Conservation (phyloP, 2,329 filamentous ascomycete genomes). For the Fusarium subglutinans region DNA sequence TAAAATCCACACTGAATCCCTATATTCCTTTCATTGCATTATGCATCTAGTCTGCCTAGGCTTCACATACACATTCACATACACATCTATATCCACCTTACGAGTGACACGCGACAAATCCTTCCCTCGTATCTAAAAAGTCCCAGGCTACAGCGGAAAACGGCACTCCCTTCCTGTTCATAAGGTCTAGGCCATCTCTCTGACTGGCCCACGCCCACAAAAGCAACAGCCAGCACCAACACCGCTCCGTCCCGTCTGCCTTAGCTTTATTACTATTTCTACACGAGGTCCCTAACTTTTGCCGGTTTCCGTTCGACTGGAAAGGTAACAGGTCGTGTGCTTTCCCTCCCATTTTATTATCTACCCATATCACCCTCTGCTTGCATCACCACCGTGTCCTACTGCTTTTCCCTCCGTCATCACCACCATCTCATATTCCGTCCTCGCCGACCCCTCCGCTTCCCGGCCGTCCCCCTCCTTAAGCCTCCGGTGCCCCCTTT, state of each 20-base stretch:
- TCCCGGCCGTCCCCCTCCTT: constrained; percentile 17
- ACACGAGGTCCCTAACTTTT: constrained; percentile 12
- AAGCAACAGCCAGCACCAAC: constrained; percentile 24
- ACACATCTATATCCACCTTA: not conserved
- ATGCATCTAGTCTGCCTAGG: not conserved
- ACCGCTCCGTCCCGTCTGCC: constrained; percentile 25
- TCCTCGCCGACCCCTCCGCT: constrained; percentile 22
- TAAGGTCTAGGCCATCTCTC: constrained; percentile 42
- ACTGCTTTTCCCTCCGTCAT: constrained; percentile 5
- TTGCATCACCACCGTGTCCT: not conserved
- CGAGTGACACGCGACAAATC: constrained; percentile 28
- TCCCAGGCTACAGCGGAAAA: constrained; percentile 25
- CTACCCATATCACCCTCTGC: not conserved
- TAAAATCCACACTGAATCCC: not conserved
- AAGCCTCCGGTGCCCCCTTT: constrained; percentile 36
- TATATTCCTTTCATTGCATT: not conserved
- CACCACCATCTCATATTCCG: constrained; percentile 1
- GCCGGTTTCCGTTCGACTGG: constrained; percentile 34
- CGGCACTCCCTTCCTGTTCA: constrained; percentile 25
- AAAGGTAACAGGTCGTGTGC: constrained; percentile 55
- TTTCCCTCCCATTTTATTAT: constrained; percentile 25
- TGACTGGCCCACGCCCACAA: constrained; percentile 47
- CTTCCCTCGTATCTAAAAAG: constrained; percentile 17
- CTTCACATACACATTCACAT: not conserved
- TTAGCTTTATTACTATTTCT: constrained; percentile 18